phyloP scores from a whole-genome alignment of 176 grass and related monocot species.

The Luzula sylvatica region DNA sequence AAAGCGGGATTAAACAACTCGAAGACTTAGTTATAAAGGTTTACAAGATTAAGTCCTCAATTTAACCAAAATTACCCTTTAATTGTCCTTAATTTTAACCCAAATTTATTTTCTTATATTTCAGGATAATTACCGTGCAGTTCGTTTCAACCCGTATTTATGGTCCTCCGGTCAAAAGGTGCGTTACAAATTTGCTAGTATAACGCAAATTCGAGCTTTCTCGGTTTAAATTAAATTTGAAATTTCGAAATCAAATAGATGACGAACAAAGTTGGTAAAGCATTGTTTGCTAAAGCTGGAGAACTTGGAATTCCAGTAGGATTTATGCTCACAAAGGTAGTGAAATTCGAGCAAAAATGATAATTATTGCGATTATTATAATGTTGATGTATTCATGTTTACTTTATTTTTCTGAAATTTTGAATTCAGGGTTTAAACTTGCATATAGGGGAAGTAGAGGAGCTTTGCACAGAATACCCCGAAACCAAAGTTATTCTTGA shows the following conservation, averaged over 20 bases:
- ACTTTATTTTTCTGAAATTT: too few relatives aligned
- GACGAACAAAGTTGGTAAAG: conserved; percentile 73
- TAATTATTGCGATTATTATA: too few relatives aligned
- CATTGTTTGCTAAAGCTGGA: conserved; percentile 78
- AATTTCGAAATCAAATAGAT: conserved; percentile 34
- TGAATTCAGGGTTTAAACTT: conserved; percentile 40
- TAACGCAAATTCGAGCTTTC: conserved; percentile 1
- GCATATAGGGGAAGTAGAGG: conserved; percentile 67
- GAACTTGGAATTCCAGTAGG: conserved; percentile 74
- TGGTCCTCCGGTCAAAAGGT: conserved; percentile 94
- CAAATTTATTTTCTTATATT: conserved; percentile 16
- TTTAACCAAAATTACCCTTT: too few relatives aligned
- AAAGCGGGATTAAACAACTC: conserved; percentile 62
- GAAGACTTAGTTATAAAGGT: conserved; percentile 70
- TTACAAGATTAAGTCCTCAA: conserved; percentile 1
- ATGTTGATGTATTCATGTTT: too few relatives aligned
- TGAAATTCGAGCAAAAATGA: too few relatives aligned
- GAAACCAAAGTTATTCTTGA: conserved; percentile 66
- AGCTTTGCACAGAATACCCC: conserved; percentile 57
- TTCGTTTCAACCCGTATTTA: conserved; percentile 80
- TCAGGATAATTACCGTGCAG: conserved; percentile 64
- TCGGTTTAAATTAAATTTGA: conserved; percentile 1
- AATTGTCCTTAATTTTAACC: too few relatives aligned
- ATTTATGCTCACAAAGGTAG: conserved; percentile 79
- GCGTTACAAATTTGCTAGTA: background rate